A percentile compares a stretch with the other conserved stretches of the same genome.
These are phyloP conservation scores for Citrus reticulata DNA, from an alignment of 345 rosid species.

Conservation along the genomic window DNA sequence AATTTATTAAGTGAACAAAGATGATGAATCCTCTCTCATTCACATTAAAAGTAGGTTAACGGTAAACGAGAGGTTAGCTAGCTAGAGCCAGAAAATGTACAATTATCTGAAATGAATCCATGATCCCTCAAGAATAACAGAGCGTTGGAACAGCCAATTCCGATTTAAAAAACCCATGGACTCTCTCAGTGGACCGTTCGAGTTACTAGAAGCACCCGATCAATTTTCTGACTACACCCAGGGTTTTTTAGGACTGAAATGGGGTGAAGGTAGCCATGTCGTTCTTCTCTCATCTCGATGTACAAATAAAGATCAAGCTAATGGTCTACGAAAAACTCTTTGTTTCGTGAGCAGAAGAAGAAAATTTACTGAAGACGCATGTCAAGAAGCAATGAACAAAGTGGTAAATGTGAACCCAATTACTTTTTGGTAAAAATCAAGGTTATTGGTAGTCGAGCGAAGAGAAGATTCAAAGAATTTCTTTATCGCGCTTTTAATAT, in stretches of 20 bases:
- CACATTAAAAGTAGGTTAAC: too few relatives aligned
- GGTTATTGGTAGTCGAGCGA: background rate
- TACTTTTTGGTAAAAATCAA: background rate
- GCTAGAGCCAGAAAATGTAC: too few relatives aligned
- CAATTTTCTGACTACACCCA: too few relatives aligned
- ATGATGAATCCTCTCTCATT: too few relatives aligned
- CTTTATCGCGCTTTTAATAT: background rate
- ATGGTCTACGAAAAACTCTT: background rate
- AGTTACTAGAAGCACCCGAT: background rate
- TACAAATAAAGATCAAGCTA: background rate
- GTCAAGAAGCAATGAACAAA: background rate
- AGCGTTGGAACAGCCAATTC: background rate
- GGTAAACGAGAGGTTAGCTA: too few relatives aligned
- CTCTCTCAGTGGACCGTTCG: rapidly evolving
- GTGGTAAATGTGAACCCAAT: background rate
- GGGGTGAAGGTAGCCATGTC: background rate
- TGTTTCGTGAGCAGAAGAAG: background rate
- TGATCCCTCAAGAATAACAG: too few relatives aligned
- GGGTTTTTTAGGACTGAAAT: too few relatives aligned
- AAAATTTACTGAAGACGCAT: background rate
- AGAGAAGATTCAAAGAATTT: conserved; percentile 1
- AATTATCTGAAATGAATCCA: too few relatives aligned
- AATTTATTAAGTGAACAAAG: too few relatives aligned
- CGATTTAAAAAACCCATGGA: background rate
- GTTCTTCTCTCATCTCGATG: background rate